Conservation (phyloP, 2,329 filamentous ascomycete genomes). For the Curvularia sp. region DNA sequence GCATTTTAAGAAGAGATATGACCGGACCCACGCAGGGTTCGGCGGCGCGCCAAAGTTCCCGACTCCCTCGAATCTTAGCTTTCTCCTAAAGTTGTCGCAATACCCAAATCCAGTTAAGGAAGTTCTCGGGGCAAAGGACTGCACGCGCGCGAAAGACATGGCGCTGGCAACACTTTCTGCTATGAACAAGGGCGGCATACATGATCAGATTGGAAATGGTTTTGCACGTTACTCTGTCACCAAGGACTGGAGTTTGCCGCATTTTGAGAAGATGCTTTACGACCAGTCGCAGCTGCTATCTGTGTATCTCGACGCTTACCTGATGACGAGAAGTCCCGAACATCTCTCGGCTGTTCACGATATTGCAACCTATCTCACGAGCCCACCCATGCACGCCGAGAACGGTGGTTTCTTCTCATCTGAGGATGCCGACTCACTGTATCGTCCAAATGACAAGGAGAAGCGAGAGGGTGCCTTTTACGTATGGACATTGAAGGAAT, state of each 20-base stretch:
- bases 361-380: conserved; percentile 84
- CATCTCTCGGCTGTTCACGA: conserved; percentile 81
- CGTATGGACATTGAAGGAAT: conserved; percentile 88
- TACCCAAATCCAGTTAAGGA: conserved; percentile 78
- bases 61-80: conserved; percentile 83
- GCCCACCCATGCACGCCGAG: conserved; percentile 69
- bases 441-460: conserved; percentile 75
- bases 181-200: conserved; percentile 75
- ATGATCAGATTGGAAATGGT: conserved; percentile 79
- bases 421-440: conserved; percentile 87
- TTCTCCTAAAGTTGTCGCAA: conserved; percentile 76
- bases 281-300: conserved; percentile 88
- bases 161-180: conserved; percentile 79
- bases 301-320: conserved; percentile 86
- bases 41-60: conserved; percentile 80
- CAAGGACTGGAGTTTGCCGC: conserved; percentile 88
- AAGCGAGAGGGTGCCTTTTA: conserved; percentile 94
- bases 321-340: conserved; percentile 71
- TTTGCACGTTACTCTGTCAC: conserved; percentile 90
- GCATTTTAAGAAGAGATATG: conserved; percentile 38
- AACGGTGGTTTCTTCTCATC: conserved; percentile 84
- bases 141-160: conserved; percentile 76
- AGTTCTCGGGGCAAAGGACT: conserved; percentile 85
- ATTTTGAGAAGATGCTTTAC: conserved; percentile 97
- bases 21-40: conserved; percentile 66